These are phyloP conservation scores for Taphrina communis DNA, from an alignment of 1,139 yeast species.

Conservation along the genomic window DNA sequence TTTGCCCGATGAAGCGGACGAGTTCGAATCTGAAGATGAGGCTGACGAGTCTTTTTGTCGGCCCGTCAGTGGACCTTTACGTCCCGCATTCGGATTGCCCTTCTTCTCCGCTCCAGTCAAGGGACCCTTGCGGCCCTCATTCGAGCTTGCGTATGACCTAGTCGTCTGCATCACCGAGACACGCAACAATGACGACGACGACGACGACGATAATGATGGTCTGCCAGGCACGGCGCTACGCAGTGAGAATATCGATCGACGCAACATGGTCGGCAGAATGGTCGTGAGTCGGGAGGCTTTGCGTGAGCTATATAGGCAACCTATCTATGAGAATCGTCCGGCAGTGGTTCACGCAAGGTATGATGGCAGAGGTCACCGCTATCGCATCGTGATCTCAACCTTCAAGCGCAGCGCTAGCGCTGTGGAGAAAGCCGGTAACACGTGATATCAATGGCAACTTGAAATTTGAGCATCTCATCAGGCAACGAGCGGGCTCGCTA, in stretches of 20 bases:
- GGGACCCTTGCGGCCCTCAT: slow-evolving; percentile 22
- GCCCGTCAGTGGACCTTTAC: slow-evolving; percentile 27
- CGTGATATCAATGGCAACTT: neutral
- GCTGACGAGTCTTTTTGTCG: too few species aligned
- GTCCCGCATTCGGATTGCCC: slow-evolving; percentile 19
- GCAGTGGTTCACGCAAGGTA: neutral
- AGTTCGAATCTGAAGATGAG: too few species aligned
- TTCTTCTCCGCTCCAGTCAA: slow-evolving; percentile 20
- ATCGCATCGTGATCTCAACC: slow-evolving; percentile 2
- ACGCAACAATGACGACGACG: neutral
- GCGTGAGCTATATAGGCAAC: too few species aligned
- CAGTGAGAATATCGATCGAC: neutral
- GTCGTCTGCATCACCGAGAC: neutral
- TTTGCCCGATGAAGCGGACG: too few species aligned
- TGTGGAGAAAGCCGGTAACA: slow-evolving; percentile 1
- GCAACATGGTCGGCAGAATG: neutral
- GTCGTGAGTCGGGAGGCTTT: too few species aligned
- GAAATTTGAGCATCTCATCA: neutral
- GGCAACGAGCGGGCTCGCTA: too few species aligned
- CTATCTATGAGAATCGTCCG: too few species aligned
- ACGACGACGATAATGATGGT: too few species aligned
- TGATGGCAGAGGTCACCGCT: neutral
- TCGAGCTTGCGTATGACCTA: slow-evolving; percentile 1
- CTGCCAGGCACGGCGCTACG: neutral
- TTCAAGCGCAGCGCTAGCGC: neutral